These are phyloP conservation scores for Zymoseptoria tritici DNA, from an alignment of 2,329 filamentous ascomycete genomes.

Conservation along the genomic window DNA sequence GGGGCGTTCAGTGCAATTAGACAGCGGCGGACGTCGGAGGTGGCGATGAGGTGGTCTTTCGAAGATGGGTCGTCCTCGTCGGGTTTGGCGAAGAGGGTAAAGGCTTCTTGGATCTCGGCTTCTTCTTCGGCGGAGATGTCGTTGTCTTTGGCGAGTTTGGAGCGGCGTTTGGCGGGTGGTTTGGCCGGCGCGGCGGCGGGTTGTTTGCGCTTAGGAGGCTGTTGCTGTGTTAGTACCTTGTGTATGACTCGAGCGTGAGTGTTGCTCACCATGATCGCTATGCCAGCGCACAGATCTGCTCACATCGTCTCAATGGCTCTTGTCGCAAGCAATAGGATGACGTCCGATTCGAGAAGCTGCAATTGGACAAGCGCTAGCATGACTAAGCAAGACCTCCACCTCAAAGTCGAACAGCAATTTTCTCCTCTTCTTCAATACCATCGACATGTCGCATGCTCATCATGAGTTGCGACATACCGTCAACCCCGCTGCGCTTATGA, in stretches of 20 bases:
- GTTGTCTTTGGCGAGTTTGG: slow-evolving; percentile 88
- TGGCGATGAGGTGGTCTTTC: slow-evolving; percentile 45
- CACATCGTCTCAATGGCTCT: neutral
- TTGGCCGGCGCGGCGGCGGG: slow-evolving; percentile 18
- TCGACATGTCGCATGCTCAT: neutral
- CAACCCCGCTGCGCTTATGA: neutral
- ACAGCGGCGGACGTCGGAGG: slow-evolving; percentile 41
- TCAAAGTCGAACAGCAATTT: neutral
- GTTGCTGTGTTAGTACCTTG: neutral
- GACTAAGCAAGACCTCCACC: neutral
- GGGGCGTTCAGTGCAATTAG: slow-evolving; percentile 66
- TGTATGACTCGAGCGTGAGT: neutral
- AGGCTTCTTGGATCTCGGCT: slow-evolving; percentile 84
- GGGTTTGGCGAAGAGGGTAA: slow-evolving; percentile 59
- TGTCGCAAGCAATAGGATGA: neutral
- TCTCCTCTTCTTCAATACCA: neutral
- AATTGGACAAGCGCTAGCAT: neutral
- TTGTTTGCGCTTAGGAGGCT: slow-evolving; percentile 29
- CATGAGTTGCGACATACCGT: neutral
- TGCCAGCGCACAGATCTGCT: neutral
- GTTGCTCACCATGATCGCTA: neutral
- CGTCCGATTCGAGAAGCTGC: neutral
- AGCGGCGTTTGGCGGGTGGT: slow-evolving; percentile 52
- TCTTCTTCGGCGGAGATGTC: slow-evolving; percentile 78
- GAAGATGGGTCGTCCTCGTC: slow-evolving; percentile 51